Evolutionary conservation across 805 yeast genomes (phyloP), one percentile per base, ranked within the genome.

Genomic region (Blastobotrys peoriensis): DNA sequence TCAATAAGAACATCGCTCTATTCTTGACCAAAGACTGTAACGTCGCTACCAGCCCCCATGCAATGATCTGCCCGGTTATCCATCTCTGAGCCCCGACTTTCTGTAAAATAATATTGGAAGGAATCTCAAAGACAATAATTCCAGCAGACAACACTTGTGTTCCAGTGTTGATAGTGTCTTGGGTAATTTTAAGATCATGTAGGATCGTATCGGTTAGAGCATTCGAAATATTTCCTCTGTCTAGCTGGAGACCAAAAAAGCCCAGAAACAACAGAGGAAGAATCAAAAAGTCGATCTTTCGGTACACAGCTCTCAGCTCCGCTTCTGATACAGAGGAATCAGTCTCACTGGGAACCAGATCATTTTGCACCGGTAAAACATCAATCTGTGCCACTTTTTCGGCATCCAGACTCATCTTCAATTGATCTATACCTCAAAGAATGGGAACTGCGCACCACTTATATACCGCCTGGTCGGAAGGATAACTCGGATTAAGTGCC

Each of bases 181-280:
- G 23, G 5, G 35, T 43, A 17, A 43, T 38, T 4, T 43, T 38
- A 13, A 43, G 39, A 18, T 43, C 46, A 15, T 38, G 35, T 5
- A 45, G 36, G 33, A 40, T 41, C 2, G 45, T 41, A 22, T 45
- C 48, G 5, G 45, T 41, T 3, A 41, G 18, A 6, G 82, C 82
- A 54, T 78, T 78, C 52, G 82, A 81, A 43, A 78, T 74, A 54
- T 76, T 77, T 10, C 79, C 73, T 47, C 75, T 68, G 58, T 78
- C 83, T 45, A 78, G 60, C 38, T 43, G 46, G n/a, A 43, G 42
- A 13, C 46, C 37, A 16, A 45, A 45, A 35, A 40, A 45, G 4
- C 44, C 44, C 4, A 45, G 39, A 27, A 45, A 40, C 3, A 45
- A 35, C 20, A 45, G 38, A 10, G 48, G 48, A 9, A 45, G 40